Base-by-base conservation (phyloP, 495 filamentous ascomycete species). In the Staphylotrichum tortipilum region DNA sequence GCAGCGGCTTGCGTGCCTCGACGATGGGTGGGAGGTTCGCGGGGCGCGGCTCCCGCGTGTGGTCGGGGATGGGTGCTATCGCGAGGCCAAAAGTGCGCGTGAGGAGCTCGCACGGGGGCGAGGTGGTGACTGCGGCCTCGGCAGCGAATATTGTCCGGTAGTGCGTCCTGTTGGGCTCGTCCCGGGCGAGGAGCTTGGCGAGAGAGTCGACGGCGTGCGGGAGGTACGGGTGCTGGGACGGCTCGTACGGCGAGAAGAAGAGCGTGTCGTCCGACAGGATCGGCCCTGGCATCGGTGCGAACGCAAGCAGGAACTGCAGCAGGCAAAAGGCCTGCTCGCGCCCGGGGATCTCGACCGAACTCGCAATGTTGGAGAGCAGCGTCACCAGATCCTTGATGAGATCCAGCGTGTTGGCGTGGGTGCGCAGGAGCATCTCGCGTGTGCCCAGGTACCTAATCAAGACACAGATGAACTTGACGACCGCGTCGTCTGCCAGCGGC, bases 351-450 rank as follows among this genome's bases (percentile, higher is more conserved):
- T 88, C 82, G 47, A 98, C 79, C 18, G 78, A 74, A 49, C 89
- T 80, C 15, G 89, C 78, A 47, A 91, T 75, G 62, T 98, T 96
- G 49, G 89, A 92, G 31, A 98, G 72, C 47, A 89, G 84, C 35
- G 84, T 84, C 49, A 97, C 80, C 12, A 89, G 74, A 66, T 98
- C 92, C 66, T 98, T 98, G 86, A 94, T 94, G 57, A 98, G 87
- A 64, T 98, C 91, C 59, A 94, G 66, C 4, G 86, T 91, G 66
- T 95, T 92, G 51, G 72, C 69, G 54, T 90, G 73, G 7, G 79
- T 86, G 17, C 89, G 81, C 36, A 96, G 68, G 33, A 96, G 75
- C 76, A 87, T 83, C 55, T 87, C 84, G n/a, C 88, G 83, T 4
- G 91, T 96, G 31, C 92, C 91, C 24, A 98, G 74, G 55, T 87